phyloP scores from a whole-genome alignment of 2,329 filamentous ascomycete species.

The Alternaria ethzedia region DNA sequence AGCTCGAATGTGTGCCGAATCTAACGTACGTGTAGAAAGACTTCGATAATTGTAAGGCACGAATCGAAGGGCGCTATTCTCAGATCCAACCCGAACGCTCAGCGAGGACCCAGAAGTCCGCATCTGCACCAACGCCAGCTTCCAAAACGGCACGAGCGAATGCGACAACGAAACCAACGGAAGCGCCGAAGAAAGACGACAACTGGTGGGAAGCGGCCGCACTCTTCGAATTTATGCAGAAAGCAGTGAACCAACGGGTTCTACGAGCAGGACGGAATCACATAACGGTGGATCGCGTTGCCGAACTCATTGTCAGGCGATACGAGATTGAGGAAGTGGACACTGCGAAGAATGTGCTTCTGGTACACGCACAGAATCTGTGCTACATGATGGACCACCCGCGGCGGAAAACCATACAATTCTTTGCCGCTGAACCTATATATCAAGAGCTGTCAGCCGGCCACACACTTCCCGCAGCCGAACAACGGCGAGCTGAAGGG shows the following conservation, averaged over 20 bases:
- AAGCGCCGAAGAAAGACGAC: conserved; percentile 45
- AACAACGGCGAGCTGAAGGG: conserved; percentile 39
- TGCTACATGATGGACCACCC: conserved; percentile 49
- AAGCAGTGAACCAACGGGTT: conserved; percentile 42
- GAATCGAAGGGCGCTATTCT: conserved; percentile 36
- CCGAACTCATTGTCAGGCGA: conserved; percentile 42
- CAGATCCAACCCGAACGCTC: conserved; percentile 18
- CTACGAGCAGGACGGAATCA: conserved; percentile 37
- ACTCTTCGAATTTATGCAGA: conserved; percentile 51
- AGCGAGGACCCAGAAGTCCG: conserved; percentile 13
- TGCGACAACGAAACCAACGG: conserved; percentile 9
- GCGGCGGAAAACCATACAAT: conserved; percentile 35
- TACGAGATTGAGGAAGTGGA: conserved; percentile 47
- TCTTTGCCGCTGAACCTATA: conserved; percentile 41
- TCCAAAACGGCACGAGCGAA: conserved; percentile 6
- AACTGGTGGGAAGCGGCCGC: conserved; percentile 49
- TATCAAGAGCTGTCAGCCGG: conserved; percentile 38
- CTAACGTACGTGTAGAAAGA: conserved; percentile 31
- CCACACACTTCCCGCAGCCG: conserved; percentile 36
- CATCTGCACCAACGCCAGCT: conserved; percentile 7
- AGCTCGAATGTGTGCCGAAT: neutral
- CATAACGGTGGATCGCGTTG: conserved; percentile 42
- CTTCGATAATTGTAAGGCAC: conserved; percentile 40
- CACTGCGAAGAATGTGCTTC: conserved; percentile 40
- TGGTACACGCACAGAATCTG: conserved; percentile 46